phyloP scores from a whole-genome alignment of 2,329 filamentous ascomycete genomes.

The Chrysoporthe deuterocubensis region DNA sequence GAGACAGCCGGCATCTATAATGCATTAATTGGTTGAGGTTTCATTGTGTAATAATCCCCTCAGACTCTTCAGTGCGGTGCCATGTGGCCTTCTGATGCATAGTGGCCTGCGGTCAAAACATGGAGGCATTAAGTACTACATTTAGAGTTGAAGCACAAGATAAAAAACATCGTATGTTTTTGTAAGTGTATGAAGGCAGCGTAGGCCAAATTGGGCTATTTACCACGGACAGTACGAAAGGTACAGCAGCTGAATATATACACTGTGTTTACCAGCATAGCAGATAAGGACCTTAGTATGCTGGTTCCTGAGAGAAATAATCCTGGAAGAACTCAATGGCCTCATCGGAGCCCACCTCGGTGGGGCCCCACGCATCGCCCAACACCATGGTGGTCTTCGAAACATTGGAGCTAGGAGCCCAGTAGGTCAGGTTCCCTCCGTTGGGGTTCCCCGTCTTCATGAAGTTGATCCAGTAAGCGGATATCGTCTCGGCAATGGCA shows the following conservation, averaged over 20 bases:
- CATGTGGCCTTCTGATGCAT: no score
- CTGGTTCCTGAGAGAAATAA: constrained; percentile 7
- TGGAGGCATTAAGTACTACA: no score
- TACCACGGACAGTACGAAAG: neutral
- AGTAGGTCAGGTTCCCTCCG: constrained; percentile 28
- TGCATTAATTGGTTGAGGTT: no score
- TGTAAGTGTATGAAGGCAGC: no score
- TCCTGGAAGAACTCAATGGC: constrained; percentile 15
- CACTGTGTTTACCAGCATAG: neutral
- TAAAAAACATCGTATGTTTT: no score
- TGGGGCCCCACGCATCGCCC: constrained; percentile 20
- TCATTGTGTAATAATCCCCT: no score
- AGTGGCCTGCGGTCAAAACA: no score
- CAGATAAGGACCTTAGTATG: neutral
- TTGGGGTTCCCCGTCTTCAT: constrained; percentile 25
- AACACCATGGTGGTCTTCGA: constrained; percentile 21
- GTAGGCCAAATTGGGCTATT: neutral
- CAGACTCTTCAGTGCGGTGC: no score
- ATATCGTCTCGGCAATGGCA: constrained; percentile 33
- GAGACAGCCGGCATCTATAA: no score
- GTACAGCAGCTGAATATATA: neutral
- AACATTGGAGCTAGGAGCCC: constrained; percentile 21
- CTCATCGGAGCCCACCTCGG: constrained; percentile 12
- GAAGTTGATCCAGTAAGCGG: constrained; percentile 29
- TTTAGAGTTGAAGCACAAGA: no score